Conservation (phyloP, 257 asterid species). For the Haberlea rhodopensis region DNA sequence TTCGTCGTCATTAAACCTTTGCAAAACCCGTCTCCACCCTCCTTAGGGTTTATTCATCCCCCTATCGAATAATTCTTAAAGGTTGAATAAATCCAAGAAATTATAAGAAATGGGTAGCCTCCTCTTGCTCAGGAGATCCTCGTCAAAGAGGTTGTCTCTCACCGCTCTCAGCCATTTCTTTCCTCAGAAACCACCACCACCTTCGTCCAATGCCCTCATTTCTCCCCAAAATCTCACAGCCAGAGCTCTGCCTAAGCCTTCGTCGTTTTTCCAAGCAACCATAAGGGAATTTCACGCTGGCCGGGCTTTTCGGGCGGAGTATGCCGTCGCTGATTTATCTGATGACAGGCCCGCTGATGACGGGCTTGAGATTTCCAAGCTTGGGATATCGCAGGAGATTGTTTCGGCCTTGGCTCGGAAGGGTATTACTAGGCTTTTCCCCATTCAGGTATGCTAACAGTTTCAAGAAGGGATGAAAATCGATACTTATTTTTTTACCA, state of each 20-base stretch:
- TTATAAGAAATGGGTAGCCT: conserved; percentile 44
- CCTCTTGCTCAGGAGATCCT: conserved; percentile 44
- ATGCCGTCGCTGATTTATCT: conserved; percentile 61
- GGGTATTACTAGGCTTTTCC: conserved; percentile 83
- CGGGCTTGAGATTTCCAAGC: conserved; percentile 86
- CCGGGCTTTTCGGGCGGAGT: conserved; percentile 38
- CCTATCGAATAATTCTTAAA: neutral
- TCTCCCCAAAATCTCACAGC: conserved; percentile 25
- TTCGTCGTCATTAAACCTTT: conserved; percentile 46
- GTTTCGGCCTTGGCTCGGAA: conserved; percentile 54
- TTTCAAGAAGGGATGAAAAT: neutral
- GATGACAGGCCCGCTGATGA: conserved; percentile 54
- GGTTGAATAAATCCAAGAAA: neutral
- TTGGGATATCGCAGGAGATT: conserved; percentile 67
- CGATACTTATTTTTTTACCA: no score
- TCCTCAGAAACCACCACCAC: conserved; percentile 23
- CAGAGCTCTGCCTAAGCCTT: conserved; percentile 6
- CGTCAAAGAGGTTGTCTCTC: conserved; percentile 41
- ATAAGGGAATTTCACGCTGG: conserved; percentile 51
- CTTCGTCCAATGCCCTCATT: conserved; percentile 24
- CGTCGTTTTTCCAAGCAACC: conserved; percentile 9
- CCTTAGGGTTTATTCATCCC: conserved; percentile 29
- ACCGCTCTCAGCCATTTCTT: conserved; percentile 45
- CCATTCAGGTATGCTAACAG: conserved; percentile 65
- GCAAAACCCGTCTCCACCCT: conserved; percentile 29